phyloP scores from a whole-genome alignment of 306 rosid species.

The Cicer yamashitae region DNA sequence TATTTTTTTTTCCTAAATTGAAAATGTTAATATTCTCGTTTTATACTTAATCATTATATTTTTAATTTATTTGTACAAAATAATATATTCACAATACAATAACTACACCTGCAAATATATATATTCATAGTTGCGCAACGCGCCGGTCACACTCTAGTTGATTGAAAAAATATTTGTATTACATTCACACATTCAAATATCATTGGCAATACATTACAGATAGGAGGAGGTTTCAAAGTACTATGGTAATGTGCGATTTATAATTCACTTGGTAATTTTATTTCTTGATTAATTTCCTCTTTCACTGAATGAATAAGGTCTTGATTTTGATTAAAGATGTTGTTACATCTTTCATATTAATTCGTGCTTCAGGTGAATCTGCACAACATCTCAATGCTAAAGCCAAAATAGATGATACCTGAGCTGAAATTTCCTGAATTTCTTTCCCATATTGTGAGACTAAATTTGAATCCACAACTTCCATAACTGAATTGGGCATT shows the following conservation, averaged over 20 bases:
- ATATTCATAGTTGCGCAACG: too few relatives aligned
- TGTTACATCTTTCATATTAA: conserved; percentile 17
- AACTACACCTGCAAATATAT: too few relatives aligned
- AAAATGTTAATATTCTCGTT: too few relatives aligned
- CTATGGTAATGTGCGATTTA: neutral
- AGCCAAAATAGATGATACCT: conserved; percentile 30
- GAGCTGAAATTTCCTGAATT: neutral
- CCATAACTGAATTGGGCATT: conserved; percentile 20
- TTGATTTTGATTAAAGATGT: conserved; percentile 31
- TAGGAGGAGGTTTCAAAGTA: neutral
- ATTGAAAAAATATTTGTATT: neutral
- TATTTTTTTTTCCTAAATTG: too few relatives aligned
- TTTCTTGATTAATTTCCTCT: neutral
- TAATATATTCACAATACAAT: too few relatives aligned
- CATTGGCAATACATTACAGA: neutral
- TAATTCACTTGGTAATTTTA: neutral
- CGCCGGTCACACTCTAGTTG: too few relatives aligned
- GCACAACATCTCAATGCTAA: conserved; percentile 32
- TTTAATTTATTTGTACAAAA: too few relatives aligned
- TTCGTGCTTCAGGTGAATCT: conserved; percentile 29
- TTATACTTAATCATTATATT: too few relatives aligned
- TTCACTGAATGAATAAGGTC: neutral
- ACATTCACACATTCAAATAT: neutral
- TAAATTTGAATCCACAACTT: conserved; percentile 40
- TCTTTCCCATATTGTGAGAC: conserved; percentile 33